Evolutionary conservation across 371 early-diverging fungal genomes (phyloP).

Genomic region (Circinella minor): DNA sequence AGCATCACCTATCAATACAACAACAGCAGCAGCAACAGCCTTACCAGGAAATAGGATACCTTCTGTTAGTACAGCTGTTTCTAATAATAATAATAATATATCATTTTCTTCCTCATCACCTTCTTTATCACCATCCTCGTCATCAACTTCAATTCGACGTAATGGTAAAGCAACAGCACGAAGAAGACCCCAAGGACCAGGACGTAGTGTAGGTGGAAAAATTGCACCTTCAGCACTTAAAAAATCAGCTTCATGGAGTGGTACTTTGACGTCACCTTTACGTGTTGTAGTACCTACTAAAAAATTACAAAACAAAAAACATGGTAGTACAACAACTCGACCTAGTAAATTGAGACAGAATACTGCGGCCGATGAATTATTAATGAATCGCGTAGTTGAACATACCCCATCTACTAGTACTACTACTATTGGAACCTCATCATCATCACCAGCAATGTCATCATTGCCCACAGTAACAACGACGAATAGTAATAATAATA

Average conservation of each 20-base stretch:
- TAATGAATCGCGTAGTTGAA: slow-evolving; percentile 19
- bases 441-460: background rate
- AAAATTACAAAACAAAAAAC: slow-evolving; percentile 19
- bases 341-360: slow-evolving; percentile 13
- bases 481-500: too few relatives aligned
- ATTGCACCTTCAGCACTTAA: slow-evolving; percentile 30
- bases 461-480: too few relatives aligned
- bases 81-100: background rate
- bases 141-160: slow-evolving; percentile 3
- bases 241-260: slow-evolving; percentile 39
- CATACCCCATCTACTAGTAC: slow-evolving; percentile 14
- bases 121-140: background rate
- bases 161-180: slow-evolving; percentile 18
- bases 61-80: background rate
- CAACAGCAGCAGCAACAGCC: background rate
- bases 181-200: slow-evolving; percentile 21
- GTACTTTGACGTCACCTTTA: slow-evolving; percentile 22
- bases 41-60: background rate
- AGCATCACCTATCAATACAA: background rate
- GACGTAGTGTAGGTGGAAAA: slow-evolving; percentile 26
- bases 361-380: slow-evolving; percentile 7
- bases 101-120: background rate
- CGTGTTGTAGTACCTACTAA: slow-evolving; percentile 20
- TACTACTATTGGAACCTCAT: slow-evolving; percentile 7
- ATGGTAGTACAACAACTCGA: background rate